Evolutionary conservation across 805 yeast species (phyloP).

Genomic region (Yueomyces sinensis): DNA sequence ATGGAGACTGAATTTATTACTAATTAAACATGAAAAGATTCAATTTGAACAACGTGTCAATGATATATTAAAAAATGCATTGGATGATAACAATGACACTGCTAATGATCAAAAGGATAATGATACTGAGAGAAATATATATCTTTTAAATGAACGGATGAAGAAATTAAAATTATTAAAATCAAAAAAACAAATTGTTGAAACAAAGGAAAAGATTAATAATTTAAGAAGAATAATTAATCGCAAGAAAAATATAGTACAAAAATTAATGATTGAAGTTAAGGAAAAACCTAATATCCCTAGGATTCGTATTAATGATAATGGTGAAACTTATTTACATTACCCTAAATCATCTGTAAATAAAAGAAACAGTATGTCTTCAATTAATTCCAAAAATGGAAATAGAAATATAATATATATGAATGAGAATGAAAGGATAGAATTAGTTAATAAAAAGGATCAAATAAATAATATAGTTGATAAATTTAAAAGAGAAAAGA

Average conservation of each 20-base stretch:
- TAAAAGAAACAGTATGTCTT: background rate
- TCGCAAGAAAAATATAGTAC: background rate
- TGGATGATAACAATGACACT: background rate
- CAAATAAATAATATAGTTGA: slow-evolving; percentile 8
- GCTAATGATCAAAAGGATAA: background rate
- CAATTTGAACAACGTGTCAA: slow-evolving; percentile 10
- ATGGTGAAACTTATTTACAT: slow-evolving; percentile 1
- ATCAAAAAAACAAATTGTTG: slow-evolving; percentile 8
- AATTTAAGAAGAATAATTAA: slow-evolving; percentile 2
- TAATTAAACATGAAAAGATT: slow-evolving; percentile 6
- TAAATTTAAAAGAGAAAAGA: slow-evolving; percentile 2
- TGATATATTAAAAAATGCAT: slow-evolving; percentile 8
- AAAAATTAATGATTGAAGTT: background rate
- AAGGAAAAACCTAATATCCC: slow-evolving; percentile 1
- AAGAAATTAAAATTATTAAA: slow-evolving; percentile 8
- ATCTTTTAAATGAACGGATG: slow-evolving; percentile 6
- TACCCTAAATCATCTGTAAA: slow-evolving; percentile 2
- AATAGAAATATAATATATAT: background rate
- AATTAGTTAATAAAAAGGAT: slow-evolving; percentile 3
- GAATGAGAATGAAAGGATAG: slow-evolving; percentile 1
- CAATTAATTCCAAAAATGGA: background rate
- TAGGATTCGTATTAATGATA: background rate
- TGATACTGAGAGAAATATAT: slow-evolving; percentile 1
- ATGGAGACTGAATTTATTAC: slow-evolving; percentile 8
- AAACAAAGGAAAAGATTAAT: slow-evolving; percentile 6